These are phyloP conservation scores for Boletus huronensis DNA, from an alignment of 768 basidiomycete species.

Conservation along the genomic window DNA sequence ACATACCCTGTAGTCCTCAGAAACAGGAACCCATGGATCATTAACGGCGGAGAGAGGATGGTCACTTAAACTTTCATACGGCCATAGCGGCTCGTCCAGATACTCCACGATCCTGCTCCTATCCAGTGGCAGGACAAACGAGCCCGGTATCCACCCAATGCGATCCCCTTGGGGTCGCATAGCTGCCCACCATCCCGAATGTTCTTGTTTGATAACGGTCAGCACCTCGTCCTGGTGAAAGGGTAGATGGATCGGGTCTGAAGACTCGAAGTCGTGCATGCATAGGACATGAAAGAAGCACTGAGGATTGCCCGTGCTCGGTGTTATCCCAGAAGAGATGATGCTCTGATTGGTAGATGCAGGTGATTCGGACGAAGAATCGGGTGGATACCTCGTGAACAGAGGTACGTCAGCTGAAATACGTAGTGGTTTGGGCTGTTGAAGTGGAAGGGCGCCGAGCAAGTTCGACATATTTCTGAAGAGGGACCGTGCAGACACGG, in stretches of 20 bases:
- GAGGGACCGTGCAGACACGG: neutral
- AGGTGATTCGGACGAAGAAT: conserved; percentile 25
- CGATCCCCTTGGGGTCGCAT: conserved; percentile 48
- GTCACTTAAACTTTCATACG: conserved; percentile 11
- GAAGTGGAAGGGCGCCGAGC: neutral
- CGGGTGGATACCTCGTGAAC: conserved; percentile 34
- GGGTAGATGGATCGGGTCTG: conserved; percentile 57
- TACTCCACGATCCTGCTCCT: conserved; percentile 37
- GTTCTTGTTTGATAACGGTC: conserved; percentile 63
- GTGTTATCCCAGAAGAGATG: conserved; percentile 22
- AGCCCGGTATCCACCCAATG: conserved; percentile 76
- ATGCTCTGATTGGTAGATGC: conserved; percentile 10
- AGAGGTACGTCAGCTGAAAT: conserved; percentile 36
- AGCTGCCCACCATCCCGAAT: conserved; percentile 82
- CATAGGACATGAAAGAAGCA: conserved; percentile 47
- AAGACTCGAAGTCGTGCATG: conserved; percentile 62
- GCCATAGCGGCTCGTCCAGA: conserved; percentile 44
- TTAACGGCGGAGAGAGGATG: conserved; percentile 13
- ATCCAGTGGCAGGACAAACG: conserved; percentile 56
- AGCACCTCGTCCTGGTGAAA: conserved; percentile 68
- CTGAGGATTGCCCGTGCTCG: conserved; percentile 32
- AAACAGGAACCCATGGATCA: conserved; percentile 21
- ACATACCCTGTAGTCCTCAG: conserved; percentile 18
- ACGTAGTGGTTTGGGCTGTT: conserved; percentile 19
- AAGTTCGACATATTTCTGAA: conserved; percentile 11